Evolutionary conservation across 345 rosid genomes (phyloP).

Genomic region (Moricandia arvensis): DNA sequence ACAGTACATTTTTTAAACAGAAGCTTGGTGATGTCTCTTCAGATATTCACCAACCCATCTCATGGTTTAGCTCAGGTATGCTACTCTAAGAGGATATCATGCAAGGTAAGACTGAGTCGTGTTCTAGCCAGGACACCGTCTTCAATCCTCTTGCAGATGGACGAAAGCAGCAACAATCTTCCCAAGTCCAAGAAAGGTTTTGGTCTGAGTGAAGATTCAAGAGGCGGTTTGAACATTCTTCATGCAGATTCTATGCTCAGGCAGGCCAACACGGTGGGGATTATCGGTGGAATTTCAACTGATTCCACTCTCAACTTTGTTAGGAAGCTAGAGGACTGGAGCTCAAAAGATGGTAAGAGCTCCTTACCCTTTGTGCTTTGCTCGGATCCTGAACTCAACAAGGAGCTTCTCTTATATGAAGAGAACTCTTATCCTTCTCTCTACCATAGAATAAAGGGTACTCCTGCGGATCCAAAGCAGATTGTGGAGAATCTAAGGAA

Average conservation of each 20-base stretch:
- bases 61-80: conserved; percentile 30
- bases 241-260: conserved; percentile 44
- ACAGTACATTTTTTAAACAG: conserved; percentile 28
- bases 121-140: conserved; percentile 52
- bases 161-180: conserved; percentile 50
- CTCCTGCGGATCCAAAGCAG: conserved; percentile 33
- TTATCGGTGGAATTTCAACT: conserved; percentile 67
- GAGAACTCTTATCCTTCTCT: conserved; percentile 46
- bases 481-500: conserved; percentile 49
- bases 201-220: conserved; percentile 32
- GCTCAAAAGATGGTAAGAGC: conserved; percentile 48
- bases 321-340: conserved; percentile 55
- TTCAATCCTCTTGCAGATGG: conserved; percentile 51
- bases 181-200: conserved; percentile 47
- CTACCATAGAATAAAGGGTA: conserved; percentile 35
- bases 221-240: conserved; percentile 22
- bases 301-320: conserved; percentile 54
- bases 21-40: conserved; percentile 53
- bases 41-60: conserved; percentile 42
- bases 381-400: conserved; percentile 64
- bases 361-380: conserved; percentile 61
- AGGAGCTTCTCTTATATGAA: conserved; percentile 52
- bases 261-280: conserved; percentile 62
- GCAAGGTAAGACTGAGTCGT: conserved; percentile 43
- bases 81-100: conserved; percentile 28